Base-by-base conservation (phyloP, 305 asterid species). In the Fraxinus baroniana region DNA sequence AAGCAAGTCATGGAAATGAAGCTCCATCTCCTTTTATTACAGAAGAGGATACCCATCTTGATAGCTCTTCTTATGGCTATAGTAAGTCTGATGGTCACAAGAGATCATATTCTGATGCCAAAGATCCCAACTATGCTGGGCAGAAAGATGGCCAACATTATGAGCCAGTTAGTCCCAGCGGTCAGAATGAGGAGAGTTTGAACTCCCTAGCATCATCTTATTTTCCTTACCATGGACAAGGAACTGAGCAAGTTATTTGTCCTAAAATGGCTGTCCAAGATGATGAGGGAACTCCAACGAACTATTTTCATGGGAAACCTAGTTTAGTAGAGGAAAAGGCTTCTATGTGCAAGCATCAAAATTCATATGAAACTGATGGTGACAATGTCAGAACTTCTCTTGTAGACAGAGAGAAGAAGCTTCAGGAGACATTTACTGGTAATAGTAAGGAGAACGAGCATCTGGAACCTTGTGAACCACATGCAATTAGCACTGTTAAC, bases 151-250 rank as follows among this genome's bases (percentile, higher is more conserved):
- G 64, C 77, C 49, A 35, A 33, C 71, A 79, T n/a, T 80, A 55
- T 81, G 89, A 76, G 81, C 86, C 85, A n/a, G 88, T 76, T 81
- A 49, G 78, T 85, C 81, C 89, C 36, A 78, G 81, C 18, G 10
- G 60, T 55, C 71, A 82, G 41, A 7, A 55, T 55, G 85, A 80
- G 75, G 85, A 81, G 78, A 81, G 74, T 17, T 86, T n/a, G 64
- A 28, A 57, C 28, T 13, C 79, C 77, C 74, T 83, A 70, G 22
- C 44, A 24, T n/a, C 86, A 62, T 78, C 85, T 70, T 81, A 80
- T 77, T 74, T 70, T 82, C 76, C 83, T 76, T 72, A 36, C 57
- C 55, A 22, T 74, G 79, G 77, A 20, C 57, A 80, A 74, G 79
- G 84, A 62, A 35, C 84, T 22, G 55, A 82, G 73, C 83, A 33